Evolutionary conservation across 192 early-diverging fungal species (phyloP).

Genomic region (Backusella tuberculispora): DNA sequence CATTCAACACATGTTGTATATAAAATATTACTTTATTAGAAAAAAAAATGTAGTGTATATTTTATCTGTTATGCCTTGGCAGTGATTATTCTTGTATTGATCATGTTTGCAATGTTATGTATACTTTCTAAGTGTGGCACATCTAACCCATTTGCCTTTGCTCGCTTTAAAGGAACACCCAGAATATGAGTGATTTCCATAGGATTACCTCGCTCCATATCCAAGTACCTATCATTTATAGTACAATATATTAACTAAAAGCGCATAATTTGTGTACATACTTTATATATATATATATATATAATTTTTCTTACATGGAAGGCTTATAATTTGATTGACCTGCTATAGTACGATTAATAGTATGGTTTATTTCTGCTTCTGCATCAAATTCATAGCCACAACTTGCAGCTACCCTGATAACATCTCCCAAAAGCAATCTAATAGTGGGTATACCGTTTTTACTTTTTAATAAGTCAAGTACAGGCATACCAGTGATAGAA

Average conservation of each 20-base stretch:
- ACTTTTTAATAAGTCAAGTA: slow-evolving; percentile 55
- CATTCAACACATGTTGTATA: too few species aligned
- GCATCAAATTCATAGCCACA: slow-evolving; percentile 46
- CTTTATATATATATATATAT: not conserved
- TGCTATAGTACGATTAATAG: slow-evolving; percentile 34
- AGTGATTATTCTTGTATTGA: not conserved
- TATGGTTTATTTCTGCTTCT: slow-evolving; percentile 33
- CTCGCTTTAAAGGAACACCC: slow-evolving; percentile 39
- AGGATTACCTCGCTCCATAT: slow-evolving; percentile 45
- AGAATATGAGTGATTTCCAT: slow-evolving; percentile 47
- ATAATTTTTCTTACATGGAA: slow-evolving; percentile 35
- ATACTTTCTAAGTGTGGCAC: slow-evolving; percentile 34
- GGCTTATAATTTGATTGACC: slow-evolving; percentile 49
- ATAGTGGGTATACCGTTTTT: slow-evolving; percentile 48
- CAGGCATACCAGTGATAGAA: slow-evolving; percentile 61
- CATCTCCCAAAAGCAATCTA: slow-evolving; percentile 54
- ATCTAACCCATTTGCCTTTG: slow-evolving; percentile 34
- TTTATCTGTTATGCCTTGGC: not conserved
- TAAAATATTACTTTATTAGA: too few species aligned
- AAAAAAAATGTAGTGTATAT: too few species aligned
- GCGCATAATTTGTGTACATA: too few species aligned
- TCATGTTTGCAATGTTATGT: not conserved
- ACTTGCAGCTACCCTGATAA: slow-evolving; percentile 55
- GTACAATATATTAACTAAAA: not conserved
- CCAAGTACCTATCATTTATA: slow-evolving; percentile 36